Conservation (phyloP, 352 stramenopile species). For the Pythium grandisporangium region DNA sequence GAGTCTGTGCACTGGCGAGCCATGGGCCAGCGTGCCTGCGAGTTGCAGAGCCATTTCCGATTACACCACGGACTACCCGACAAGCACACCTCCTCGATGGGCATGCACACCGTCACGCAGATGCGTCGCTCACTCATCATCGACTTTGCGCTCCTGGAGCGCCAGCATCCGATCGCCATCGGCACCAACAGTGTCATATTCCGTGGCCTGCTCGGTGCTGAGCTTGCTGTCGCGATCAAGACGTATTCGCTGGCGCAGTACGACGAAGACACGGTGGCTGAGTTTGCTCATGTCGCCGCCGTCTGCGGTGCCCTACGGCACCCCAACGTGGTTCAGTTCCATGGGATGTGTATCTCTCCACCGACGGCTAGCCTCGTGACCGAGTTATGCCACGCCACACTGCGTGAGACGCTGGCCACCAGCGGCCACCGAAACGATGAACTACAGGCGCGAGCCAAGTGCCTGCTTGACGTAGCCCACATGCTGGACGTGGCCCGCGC, state of each 20-base stretch:
- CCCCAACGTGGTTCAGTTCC: conserved; percentile 35
- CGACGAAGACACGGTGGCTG: conserved; percentile 24
- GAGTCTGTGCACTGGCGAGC: conserved; percentile 21
- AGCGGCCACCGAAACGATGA: conserved; percentile 32
- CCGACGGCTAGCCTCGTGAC: conserved; percentile 41
- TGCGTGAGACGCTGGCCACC: conserved; percentile 21
- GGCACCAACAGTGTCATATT: conserved; percentile 35
- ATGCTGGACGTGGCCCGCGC: conserved; percentile 32
- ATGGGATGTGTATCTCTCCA: conserved; percentile 46
- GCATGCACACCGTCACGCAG: conserved; percentile 38
- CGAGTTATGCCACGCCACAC: conserved; percentile 36
- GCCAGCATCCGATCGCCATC: conserved; percentile 26
- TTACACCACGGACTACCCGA: conserved; percentile 20
- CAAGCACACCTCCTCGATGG: conserved; percentile 26
- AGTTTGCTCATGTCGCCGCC: conserved; percentile 34
- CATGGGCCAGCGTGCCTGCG: conserved; percentile 10
- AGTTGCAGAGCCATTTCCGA: conserved; percentile 17
- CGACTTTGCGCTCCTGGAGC: conserved; percentile 38
- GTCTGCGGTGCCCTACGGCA: conserved; percentile 30
- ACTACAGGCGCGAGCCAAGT: no score
- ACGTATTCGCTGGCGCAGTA: conserved; percentile 43
- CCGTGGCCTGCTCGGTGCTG: conserved; percentile 18
- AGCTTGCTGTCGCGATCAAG: conserved; percentile 35
- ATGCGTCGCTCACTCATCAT: conserved; percentile 36
- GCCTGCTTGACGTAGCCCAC: conserved; percentile 14